These are phyloP conservation scores for Borovskyia barvae DNA, from an alignment of 208 protist species.

Conservation along the genomic window DNA sequence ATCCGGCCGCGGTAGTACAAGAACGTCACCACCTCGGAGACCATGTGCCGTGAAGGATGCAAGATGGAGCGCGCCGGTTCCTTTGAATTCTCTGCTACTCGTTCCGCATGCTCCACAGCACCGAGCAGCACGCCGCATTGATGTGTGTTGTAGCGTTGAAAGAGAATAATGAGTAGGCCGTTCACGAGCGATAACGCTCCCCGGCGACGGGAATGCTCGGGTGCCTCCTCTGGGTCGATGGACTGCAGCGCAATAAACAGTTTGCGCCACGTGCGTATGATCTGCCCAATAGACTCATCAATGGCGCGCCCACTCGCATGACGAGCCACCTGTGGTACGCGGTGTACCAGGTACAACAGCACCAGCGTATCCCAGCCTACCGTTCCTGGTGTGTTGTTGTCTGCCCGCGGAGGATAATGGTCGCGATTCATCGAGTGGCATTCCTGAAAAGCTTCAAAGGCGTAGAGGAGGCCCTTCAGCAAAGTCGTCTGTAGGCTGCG, in stretches of 20 bases:
- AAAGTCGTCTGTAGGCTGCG: conserved; percentile 50
- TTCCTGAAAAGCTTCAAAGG: conserved; percentile 78
- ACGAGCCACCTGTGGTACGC: conserved; percentile 65
- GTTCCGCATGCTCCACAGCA: conserved; percentile 62
- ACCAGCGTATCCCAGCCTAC: conserved; percentile 88
- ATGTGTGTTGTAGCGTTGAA: conserved; percentile 79
- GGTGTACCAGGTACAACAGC: conserved; percentile 77
- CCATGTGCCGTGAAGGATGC: conserved; percentile 78
- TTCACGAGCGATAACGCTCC: conserved; percentile 79
- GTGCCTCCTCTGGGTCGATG: conserved; percentile 49
- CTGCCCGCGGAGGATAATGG: conserved; percentile 57
- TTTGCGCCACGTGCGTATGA: conserved; percentile 80
- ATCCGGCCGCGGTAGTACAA: conserved; percentile 80
- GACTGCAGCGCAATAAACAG: conserved; percentile 71
- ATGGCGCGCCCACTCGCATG: conserved; percentile 56
- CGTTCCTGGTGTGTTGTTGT: conserved; percentile 55
- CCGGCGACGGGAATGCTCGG: conserved; percentile 78
- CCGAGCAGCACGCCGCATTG: conserved; percentile 71
- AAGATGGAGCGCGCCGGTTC: conserved; percentile 61
- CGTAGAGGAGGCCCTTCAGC: conserved; percentile 62
- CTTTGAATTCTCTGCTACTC: conserved; percentile 23
- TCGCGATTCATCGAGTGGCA: conserved; percentile 67
- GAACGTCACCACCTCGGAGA: conserved; percentile 75
- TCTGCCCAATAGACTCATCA: conserved; percentile 62
- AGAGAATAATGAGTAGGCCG: conserved; percentile 74